Evolutionary conservation across 2,329 filamentous ascomycete genomes (phyloP), one percentile per base, ranked within the genome.

Genomic region (Colletotrichum lini): DNA sequence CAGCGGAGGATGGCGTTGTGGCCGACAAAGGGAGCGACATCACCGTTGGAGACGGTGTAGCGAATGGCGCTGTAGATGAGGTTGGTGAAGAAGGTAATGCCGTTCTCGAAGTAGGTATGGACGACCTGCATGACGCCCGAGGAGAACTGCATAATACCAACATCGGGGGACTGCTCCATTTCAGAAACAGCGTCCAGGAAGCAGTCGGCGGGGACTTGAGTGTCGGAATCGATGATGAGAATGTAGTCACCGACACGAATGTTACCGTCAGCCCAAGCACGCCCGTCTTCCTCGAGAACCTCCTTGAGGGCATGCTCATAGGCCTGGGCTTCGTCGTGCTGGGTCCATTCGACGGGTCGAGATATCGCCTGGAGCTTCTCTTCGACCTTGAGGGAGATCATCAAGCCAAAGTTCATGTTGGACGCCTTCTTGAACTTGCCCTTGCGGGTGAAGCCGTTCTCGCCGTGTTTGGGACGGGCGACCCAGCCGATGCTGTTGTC

Each of bases 161-260:
- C 93, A 74, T 95, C 90, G 3, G 92, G 92, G 2, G 90, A 93
- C 77, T 92, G 90, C 77, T 95, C 92, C 92, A 95, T 94, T 78
- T 96, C 93, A 60, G 91, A 94, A 57, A 93, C 92, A 52, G 92
- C 92, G 77, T 95, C 93, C 7, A 95, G 85, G 72, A 96, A 85
- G 77, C 93, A 96, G 80, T 95, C 93, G 49, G 87, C 83, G 1
- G 93, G 93, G 2, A 94, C 92, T 80, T 92, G 92, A 40, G 93
- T 95, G 80, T 95, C 93, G 2, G 92, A 94, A 82, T 94, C 92
- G 77, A 94, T 93, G 71, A 95, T 83, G 42, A 93, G 84, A 71
- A 95, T 94, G 80, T 95, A 95, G 81, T 97, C 94, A 67, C 94
- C 94, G 26, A 97, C 85, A 62, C 94, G 93, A 75, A 97, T 92